Evolutionary conservation across 352 stramenopile genomes (phyloP).

Genomic region (Blastocystis hominis): DNA sequence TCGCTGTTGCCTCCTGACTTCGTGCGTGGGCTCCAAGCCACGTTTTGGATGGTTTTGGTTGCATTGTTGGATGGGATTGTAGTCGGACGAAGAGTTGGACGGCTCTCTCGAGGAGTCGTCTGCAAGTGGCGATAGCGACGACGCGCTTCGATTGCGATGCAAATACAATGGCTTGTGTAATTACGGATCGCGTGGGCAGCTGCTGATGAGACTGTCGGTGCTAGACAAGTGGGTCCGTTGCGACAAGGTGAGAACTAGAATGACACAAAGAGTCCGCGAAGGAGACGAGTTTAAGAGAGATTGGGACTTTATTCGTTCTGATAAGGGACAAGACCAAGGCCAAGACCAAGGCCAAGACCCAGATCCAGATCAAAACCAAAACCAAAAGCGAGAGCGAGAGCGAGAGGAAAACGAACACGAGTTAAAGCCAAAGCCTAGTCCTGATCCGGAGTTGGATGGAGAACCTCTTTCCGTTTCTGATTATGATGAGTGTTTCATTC

Average conservation of each 20-base stretch:
- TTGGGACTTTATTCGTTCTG: no score
- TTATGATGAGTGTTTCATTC: conserved; percentile 23
- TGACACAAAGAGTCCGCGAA: not conserved
- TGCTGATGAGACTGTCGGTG: conserved; percentile 19
- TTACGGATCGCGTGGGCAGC: not conserved
- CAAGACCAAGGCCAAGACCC: not conserved
- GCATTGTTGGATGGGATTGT: not conserved
- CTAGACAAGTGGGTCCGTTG: not conserved
- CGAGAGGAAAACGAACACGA: not conserved
- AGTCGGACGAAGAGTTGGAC: not conserved
- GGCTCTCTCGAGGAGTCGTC: not conserved
- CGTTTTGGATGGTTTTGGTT: not conserved
- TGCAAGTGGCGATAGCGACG: not conserved
- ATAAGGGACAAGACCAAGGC: not conserved
- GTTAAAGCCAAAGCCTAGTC: not conserved
- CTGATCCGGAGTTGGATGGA: conserved; percentile 10
- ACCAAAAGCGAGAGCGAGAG: no score
- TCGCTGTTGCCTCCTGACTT: not conserved
- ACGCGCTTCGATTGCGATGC: conserved; percentile 14
- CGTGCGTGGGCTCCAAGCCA: not conserved
- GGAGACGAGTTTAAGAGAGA: no score
- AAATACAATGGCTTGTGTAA: conserved; percentile 37
- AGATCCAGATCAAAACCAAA: no score
- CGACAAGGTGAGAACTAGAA: not conserved
- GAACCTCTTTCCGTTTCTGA: conserved; percentile 10